phyloP scores from a whole-genome alignment of 2,329 filamentous ascomycete species.

The Hymenoscyphus repandus region DNA sequence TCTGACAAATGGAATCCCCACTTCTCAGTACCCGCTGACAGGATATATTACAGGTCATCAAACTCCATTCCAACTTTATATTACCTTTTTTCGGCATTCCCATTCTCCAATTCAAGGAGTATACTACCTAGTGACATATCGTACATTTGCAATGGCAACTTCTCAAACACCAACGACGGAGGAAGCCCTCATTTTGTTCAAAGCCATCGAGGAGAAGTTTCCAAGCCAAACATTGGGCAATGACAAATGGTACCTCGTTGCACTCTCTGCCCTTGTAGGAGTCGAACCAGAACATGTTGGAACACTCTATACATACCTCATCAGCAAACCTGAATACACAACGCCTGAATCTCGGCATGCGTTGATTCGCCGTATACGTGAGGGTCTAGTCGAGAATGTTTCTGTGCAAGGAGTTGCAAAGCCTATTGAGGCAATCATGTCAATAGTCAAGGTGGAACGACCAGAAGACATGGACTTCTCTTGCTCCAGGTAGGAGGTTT shows the following conservation, averaged over 20 bases:
- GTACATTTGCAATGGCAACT: constrained; percentile 12
- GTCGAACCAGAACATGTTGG: constrained; percentile 46
- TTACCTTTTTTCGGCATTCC: not conserved
- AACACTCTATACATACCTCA: constrained; percentile 52
- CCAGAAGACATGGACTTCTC: constrained; percentile 50
- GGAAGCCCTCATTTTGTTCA: constrained; percentile 37
- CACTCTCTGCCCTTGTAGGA: constrained; percentile 35
- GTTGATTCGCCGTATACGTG: constrained; percentile 47
- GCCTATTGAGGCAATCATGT: constrained; percentile 43
- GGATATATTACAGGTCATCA: not conserved
- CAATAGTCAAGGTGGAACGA: constrained; percentile 22
- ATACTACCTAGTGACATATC: not conserved
- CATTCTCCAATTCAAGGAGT: not conserved
- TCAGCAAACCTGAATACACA: constrained; percentile 40
- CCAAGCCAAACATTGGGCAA: constrained; percentile 35
- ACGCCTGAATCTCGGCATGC: constrained; percentile 40
- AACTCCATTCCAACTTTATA: not conserved
- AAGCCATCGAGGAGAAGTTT: constrained; percentile 38
- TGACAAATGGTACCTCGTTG: constrained; percentile 42
- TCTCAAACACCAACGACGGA: constrained; percentile 32
- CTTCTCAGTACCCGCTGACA: too few relatives aligned
- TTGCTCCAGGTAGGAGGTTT: constrained; percentile 20
- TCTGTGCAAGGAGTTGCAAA: constrained; percentile 57
- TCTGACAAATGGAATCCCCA: too few relatives aligned
- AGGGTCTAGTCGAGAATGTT: constrained; percentile 54